These are phyloP conservation scores for Pythium vanterpoolii DNA, from an alignment of 352 stramenopile species.

Conservation along the genomic window DNA sequence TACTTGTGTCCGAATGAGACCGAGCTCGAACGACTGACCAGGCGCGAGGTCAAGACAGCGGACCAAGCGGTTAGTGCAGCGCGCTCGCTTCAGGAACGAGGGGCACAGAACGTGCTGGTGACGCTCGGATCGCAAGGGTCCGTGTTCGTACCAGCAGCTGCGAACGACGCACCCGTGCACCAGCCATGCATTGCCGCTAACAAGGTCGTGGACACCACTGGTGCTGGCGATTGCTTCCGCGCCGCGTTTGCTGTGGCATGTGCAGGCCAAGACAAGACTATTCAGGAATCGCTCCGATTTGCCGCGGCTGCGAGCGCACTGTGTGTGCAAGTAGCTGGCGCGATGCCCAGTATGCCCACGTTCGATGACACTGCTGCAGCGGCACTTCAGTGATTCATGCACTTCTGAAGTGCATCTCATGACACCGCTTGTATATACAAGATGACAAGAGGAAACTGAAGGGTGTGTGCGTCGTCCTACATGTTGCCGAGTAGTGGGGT, in stretches of 20 bases:
- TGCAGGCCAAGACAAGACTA: constrained; percentile 38
- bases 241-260: constrained; percentile 56
- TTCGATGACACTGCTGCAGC: constrained; percentile 22
- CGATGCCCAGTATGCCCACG: constrained; percentile 66
- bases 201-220: constrained; percentile 75
- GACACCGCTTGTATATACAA: too few species aligned
- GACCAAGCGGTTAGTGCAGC: constrained; percentile 56
- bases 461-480: too few species aligned
- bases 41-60: constrained; percentile 31
- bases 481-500: too few species aligned
- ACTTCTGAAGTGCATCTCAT: background rate
- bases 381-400: background rate
- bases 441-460: too few species aligned
- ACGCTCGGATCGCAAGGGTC: constrained; percentile 66
- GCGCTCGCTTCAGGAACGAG: constrained; percentile 42
- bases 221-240: constrained; percentile 77
- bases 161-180: constrained; percentile 27
- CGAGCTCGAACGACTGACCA: constrained; percentile 51
- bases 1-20: constrained; percentile 81
- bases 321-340: constrained; percentile 60
- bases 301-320: constrained; percentile 61
- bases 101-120: constrained; percentile 56
- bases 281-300: constrained; percentile 51
- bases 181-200: constrained; percentile 54
- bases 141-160: constrained; percentile 47